Conservation (phyloP, 192 early-diverging fungal genomes). For the Coemansia furcata region DNA sequence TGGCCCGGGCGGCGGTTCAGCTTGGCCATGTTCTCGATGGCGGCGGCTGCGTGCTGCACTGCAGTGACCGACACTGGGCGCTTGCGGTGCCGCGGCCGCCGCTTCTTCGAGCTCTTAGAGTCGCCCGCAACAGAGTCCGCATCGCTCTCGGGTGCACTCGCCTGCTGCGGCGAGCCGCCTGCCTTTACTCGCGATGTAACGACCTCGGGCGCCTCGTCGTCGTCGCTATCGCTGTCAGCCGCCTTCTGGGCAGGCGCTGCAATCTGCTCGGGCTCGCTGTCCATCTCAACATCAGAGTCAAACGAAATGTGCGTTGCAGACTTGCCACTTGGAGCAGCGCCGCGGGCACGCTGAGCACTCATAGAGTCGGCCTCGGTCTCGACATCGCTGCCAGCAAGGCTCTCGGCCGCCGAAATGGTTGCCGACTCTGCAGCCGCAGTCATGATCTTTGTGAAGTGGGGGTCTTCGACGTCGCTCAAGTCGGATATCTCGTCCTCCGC, state of each 20-base stretch:
- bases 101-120: constrained; percentile 24
- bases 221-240: constrained; percentile 18
- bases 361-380: not conserved
- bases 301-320: constrained; percentile 14
- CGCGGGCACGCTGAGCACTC: not conserved
- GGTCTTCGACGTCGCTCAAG: constrained; percentile 48
- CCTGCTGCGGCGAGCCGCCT: not conserved
- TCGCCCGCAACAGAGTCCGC: not conserved
- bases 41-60: constrained; percentile 1
- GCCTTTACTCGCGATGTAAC: constrained; percentile 23
- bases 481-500: constrained; percentile 39
- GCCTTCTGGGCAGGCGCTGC: not conserved
- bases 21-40: constrained; percentile 17
- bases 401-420: constrained; percentile 31
- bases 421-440: constrained; percentile 29
- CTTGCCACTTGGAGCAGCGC: not conserved
- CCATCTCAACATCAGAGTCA: constrained; percentile 19
- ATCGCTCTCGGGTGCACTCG: not conserved
- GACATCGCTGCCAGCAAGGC: constrained; percentile 24
- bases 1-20: constrained; percentile 2
- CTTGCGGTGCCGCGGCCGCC: constrained; percentile 44
- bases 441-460: constrained; percentile 46
- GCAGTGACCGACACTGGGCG: constrained; percentile 14
- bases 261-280: constrained; percentile 6
- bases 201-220: constrained; percentile 45